phyloP scores from a whole-genome alignment of 768 basidiomycete genomes.

The Hygrocybe punicea region DNA sequence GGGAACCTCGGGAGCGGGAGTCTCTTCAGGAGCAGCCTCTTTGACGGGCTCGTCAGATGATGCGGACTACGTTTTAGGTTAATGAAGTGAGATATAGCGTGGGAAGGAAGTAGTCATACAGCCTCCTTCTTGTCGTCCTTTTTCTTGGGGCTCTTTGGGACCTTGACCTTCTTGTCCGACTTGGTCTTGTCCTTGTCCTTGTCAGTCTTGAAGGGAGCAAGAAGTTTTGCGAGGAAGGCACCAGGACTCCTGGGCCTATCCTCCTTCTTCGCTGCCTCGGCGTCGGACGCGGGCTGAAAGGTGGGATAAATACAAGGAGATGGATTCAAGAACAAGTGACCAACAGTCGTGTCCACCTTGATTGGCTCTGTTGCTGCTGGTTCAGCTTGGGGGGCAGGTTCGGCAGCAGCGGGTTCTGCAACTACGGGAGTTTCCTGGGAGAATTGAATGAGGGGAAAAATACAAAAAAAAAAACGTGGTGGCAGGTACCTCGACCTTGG shows the following conservation, averaged over 20 bases:
- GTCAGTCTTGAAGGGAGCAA: slow-evolving; percentile 74
- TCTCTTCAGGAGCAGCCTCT: slow-evolving; percentile 35
- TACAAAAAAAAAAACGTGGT: slow-evolving; percentile 10
- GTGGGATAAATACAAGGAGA: neutral
- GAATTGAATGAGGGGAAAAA: slow-evolving; percentile 4
- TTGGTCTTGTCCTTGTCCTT: slow-evolving; percentile 61
- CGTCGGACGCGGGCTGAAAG: slow-evolving; percentile 44
- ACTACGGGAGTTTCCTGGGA: slow-evolving; percentile 36
- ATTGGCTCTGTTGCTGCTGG: slow-evolving; percentile 37
- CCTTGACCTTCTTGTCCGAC: slow-evolving; percentile 59
- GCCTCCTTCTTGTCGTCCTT: slow-evolving; percentile 76
- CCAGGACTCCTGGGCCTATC: slow-evolving; percentile 82
- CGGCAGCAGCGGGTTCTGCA: slow-evolving; percentile 31
- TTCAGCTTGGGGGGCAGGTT: slow-evolving; percentile 33
- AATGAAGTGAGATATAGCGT: neutral
- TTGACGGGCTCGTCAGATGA: slow-evolving; percentile 38
- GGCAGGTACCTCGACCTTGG: slow-evolving; percentile 40
- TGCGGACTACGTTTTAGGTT: slow-evolving; percentile 26
- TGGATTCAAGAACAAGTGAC: slow-evolving; percentile 3
- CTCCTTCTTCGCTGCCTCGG: slow-evolving; percentile 63
- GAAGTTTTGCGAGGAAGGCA: slow-evolving; percentile 72
- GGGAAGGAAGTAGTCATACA: slow-evolving; percentile 25
- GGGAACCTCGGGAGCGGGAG: slow-evolving; percentile 40
- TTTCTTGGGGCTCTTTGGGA: slow-evolving; percentile 75
- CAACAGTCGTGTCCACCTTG: slow-evolving; percentile 44